Percentiles rank a stretch among this genome's conserved stretches.
phyloP scores from a whole-genome alignment of 1,284 basidiomycete genomes.

The Malassezia sp. region DNA sequence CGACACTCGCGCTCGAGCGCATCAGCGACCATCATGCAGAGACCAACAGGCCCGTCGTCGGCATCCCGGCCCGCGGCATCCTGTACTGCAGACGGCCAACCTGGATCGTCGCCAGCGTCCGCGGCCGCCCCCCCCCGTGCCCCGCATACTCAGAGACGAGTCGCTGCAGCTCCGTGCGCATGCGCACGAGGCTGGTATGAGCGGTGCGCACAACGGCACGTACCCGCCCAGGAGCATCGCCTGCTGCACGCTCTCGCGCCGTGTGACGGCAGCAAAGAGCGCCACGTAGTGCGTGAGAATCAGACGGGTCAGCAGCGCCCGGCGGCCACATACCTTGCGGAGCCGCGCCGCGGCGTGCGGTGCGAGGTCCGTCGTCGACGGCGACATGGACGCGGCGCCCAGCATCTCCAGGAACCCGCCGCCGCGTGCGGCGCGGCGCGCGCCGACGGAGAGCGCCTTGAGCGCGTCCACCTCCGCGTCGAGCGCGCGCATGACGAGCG shows the following conservation, averaged over 20 bases:
- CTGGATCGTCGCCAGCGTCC: too few relatives aligned
- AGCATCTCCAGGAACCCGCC: slow-evolving; percentile 6
- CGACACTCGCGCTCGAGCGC: slow-evolving; percentile 2
- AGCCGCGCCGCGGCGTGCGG: neutral
- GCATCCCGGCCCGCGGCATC: too few relatives aligned
- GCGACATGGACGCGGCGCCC: neutral
- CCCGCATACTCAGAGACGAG: slow-evolving; percentile 11
- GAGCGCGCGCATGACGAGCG: slow-evolving; percentile 24
- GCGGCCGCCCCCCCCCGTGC: too few relatives aligned
- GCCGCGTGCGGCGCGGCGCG: neutral
- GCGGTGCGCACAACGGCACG: neutral
- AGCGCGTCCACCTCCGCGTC: slow-evolving; percentile 29
- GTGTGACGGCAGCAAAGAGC: neutral
- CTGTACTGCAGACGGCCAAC: too few relatives aligned
- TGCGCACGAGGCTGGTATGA: slow-evolving; percentile 5
- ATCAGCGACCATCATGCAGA: neutral
- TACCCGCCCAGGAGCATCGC: slow-evolving; percentile 3
- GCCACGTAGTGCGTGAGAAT: slow-evolving; percentile 1
- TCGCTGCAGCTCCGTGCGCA: slow-evolving; percentile 10
- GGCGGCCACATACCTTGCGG: neutral
- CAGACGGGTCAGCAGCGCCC: neutral
- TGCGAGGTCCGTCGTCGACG: slow-evolving; percentile 6
- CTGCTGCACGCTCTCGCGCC: neutral
- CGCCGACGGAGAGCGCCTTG: slow-evolving; percentile 1
- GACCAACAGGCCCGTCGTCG: too few relatives aligned